Percentiles rank a stretch among this genome's conserved stretches.
These are phyloP conservation scores for Bolboschoenoplectus hybrid DNA, from an alignment of 202 grass and related monocot genomes.

Conservation along the genomic window DNA sequence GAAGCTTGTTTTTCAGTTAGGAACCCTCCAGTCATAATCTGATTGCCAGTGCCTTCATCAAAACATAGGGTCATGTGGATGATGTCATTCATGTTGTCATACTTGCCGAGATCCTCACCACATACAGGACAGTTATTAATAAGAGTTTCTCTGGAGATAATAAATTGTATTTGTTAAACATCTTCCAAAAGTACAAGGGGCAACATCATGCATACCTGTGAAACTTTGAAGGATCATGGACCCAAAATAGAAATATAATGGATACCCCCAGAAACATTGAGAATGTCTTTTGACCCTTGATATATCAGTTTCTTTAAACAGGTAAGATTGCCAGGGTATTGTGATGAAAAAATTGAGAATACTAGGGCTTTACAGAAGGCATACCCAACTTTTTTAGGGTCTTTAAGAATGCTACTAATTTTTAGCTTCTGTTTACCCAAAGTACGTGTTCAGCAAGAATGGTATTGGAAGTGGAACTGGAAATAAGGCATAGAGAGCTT, in stretches of 20 bases:
- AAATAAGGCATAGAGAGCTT: not conserved
- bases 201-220: not conserved
- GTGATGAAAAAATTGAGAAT: not conserved
- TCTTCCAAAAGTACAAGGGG: not conserved
- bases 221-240: not conserved
- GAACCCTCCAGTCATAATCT: constrained; percentile 96
- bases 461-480: not conserved
- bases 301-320: not conserved
- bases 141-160: constrained; percentile 81
- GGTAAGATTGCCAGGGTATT: not conserved
- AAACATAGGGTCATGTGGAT: constrained; percentile 99
- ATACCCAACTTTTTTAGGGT: not conserved
- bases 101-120: constrained; percentile 88
- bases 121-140: constrained; percentile 93
- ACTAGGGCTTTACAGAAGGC: not conserved
- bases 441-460: not conserved
- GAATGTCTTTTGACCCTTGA: constrained; percentile 15
- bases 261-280: constrained; percentile 15
- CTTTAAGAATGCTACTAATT: not conserved
- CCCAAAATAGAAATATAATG: not conserved
- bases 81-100: constrained; percentile 94
- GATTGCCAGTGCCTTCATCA: constrained; percentile 97
- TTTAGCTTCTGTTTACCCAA: not conserved
- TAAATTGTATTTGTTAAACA: not conserved
- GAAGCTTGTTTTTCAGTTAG: constrained; percentile 94